A percentile compares a stretch with the other conserved stretches of the same genome.
Conservation (phyloP, 164 flowering plant species). For the Vitis rupestris region DNA sequence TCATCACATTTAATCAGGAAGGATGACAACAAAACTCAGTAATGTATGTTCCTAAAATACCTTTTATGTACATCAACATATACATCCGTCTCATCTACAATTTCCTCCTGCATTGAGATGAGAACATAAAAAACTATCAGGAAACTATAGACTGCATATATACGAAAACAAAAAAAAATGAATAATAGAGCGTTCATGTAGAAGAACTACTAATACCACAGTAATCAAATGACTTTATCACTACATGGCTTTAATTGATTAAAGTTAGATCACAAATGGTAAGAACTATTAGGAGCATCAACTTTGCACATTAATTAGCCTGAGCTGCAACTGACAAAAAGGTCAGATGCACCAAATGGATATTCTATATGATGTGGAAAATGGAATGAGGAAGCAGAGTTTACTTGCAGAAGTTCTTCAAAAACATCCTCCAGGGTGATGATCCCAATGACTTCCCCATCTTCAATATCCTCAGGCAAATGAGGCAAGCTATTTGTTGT, state of each 20-base stretch:
- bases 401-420: conserved; percentile 97
- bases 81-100: conserved; percentile 93
- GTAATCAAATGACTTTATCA: no score
- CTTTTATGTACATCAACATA: conserved; percentile 85
- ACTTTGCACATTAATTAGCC: no score
- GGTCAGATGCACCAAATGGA: no score
- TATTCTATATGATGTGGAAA: neutral
- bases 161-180: neutral
- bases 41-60: conserved; percentile 22
- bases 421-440: conserved; percentile 98
- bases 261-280: no score
- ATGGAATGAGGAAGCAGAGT: neutral
- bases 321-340: no score
- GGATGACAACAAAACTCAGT: no score
- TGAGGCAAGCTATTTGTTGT: conserved; percentile 31
- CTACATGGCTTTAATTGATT: no score
- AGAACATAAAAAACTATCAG: neutral
- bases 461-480: conserved; percentile 66
- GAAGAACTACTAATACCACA: no score
- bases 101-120: conserved; percentile 67
- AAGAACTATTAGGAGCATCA: no score
- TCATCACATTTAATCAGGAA: no score
- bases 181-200: no score
- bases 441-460: conserved; percentile 92
- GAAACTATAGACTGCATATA: neutral